A percentile compares a stretch with the other conserved stretches of the same genome.
These are phyloP conservation scores for Crithidia expoeki DNA, from an alignment of 208 protist genomes.

Conservation along the genomic window DNA sequence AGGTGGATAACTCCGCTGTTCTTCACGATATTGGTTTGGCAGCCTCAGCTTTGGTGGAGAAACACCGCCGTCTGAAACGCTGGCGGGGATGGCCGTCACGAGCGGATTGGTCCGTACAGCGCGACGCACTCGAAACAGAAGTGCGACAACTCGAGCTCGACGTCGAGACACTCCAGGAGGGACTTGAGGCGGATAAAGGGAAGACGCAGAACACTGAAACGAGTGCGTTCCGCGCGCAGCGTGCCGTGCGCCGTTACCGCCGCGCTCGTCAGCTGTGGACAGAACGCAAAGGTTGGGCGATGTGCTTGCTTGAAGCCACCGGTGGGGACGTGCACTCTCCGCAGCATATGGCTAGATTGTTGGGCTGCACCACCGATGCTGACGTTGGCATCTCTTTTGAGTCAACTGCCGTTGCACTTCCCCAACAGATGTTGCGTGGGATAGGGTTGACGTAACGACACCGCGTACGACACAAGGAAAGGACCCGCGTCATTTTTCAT, in stretches of 20 bases:
- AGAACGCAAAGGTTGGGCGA: constrained; percentile 69
- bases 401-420: constrained; percentile 50
- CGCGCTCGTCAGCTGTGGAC: constrained; percentile 60
- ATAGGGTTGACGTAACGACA: constrained; percentile 1
- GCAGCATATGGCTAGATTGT: constrained; percentile 49
- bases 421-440: constrained; percentile 22
- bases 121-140: constrained; percentile 9
- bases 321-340: constrained; percentile 53
- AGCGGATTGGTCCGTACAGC: constrained; percentile 23
- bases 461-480: background rate
- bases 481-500: too few relatives aligned
- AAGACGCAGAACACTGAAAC: background rate
- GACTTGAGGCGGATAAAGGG: background rate
- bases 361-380: constrained; percentile 71
- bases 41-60: constrained; percentile 9
- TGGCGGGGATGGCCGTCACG: constrained; percentile 24
- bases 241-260: constrained; percentile 50
- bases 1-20: background rate
- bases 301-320: constrained; percentile 66
- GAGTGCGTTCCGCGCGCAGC: constrained; percentile 2
- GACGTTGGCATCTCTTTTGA: constrained; percentile 61
- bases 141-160: constrained; percentile 7
- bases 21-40: background rate
- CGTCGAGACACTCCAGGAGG: constrained; percentile 1
- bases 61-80: constrained; percentile 15